Conservation (phyloP, 2,329 filamentous ascomycete species). For the Geosmithia morbida region DNA sequence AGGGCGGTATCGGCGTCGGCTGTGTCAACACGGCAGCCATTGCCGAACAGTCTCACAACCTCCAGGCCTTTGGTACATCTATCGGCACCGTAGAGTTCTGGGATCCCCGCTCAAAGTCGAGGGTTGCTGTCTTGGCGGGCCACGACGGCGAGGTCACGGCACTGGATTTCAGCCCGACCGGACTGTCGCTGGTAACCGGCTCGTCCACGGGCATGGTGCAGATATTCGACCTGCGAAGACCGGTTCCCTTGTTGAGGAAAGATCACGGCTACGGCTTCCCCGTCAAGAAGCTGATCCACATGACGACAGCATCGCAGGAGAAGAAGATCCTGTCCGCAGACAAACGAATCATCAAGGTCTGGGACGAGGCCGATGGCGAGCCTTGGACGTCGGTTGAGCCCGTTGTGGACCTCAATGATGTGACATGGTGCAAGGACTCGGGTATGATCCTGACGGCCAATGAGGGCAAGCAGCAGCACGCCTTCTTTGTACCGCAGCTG, state of each 20-base stretch:
- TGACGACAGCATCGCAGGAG: constrained; percentile 58
- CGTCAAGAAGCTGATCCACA: constrained; percentile 68
- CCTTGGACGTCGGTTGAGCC: constrained; percentile 96
- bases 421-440: constrained; percentile 81
- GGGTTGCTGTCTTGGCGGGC: constrained; percentile 61
- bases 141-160: constrained; percentile 69
- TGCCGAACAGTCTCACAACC: constrained; percentile 77
- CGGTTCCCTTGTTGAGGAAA: constrained; percentile 73
- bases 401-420: constrained; percentile 84
- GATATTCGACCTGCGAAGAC: constrained; percentile 83
- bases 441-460: constrained; percentile 97
- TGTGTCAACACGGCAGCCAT: constrained; percentile 79
- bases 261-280: constrained; percentile 93
- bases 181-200: constrained; percentile 73
- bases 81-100: constrained; percentile 95
- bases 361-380: constrained; percentile 68
- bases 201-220: constrained; percentile 80
- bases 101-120: constrained; percentile 73
- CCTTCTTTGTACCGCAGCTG: constrained; percentile 88
- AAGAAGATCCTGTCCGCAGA: constrained; percentile 87
- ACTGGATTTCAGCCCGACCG: constrained; percentile 71
- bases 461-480: constrained; percentile 87
- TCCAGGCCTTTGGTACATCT: constrained; percentile 87
- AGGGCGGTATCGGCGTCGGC: constrained; percentile 75
- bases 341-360: constrained; percentile 89